phyloP scores from a whole-genome alignment of 148 eudicot genomes.

The Salicornia ramosissima region DNA sequence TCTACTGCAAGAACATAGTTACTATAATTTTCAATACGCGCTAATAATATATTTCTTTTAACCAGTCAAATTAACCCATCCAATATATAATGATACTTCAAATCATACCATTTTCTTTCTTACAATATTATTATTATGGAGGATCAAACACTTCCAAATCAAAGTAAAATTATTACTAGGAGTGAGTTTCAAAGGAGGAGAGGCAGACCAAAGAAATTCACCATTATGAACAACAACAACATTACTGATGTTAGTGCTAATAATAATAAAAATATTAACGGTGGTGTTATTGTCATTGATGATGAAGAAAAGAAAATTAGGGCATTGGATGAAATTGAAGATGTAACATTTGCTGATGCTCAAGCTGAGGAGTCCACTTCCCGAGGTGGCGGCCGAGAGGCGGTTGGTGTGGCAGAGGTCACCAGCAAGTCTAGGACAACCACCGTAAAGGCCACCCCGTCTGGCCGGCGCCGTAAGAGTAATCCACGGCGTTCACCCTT shows the following conservation, averaged over 20 bases:
- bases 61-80: not conserved
- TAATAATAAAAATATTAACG: not conserved
- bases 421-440: slow-evolving; percentile 17
- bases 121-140: slow-evolving; percentile 23
- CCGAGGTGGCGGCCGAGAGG: slow-evolving; percentile 16
- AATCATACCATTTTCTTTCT: not conserved
- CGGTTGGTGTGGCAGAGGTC: slow-evolving; percentile 13
- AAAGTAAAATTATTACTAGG: not conserved
- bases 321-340: slow-evolving; percentile 32
- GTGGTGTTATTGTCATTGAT: not conserved
- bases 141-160: not conserved
- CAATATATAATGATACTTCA: slow-evolving; percentile 1
- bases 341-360: not conserved
- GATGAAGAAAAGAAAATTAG: slow-evolving; percentile 28
- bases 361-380: slow-evolving; percentile 30
- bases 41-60: not conserved
- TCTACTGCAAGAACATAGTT: slow-evolving; percentile 9
- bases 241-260: not conserved
- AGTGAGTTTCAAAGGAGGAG: slow-evolving; percentile 22
- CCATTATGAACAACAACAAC: slow-evolving; percentile 13
- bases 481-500: slow-evolving; percentile 31
- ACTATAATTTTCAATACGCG: slow-evolving; percentile 4
- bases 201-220: slow-evolving; percentile 27
- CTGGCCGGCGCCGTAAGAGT: slow-evolving; percentile 27
- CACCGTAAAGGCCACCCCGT: not conserved